A percentile compares a stretch with the other conserved stretches of the same genome.
phyloP scores from a whole-genome alignment of 2,329 filamentous ascomycete species.

The Gaeumannomyces tritici region DNA sequence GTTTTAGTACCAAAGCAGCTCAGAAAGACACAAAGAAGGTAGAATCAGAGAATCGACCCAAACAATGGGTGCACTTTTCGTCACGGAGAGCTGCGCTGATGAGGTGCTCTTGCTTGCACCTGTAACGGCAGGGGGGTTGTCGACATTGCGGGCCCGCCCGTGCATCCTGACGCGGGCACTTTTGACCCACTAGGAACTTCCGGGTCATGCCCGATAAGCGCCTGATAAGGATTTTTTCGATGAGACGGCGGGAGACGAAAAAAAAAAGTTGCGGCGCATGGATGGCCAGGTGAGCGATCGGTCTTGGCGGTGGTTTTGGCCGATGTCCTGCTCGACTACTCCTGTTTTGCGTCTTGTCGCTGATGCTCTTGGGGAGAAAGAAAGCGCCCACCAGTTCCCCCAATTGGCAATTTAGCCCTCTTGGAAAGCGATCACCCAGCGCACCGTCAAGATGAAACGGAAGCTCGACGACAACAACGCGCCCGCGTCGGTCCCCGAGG shows the following conservation, averaged over 20 bases:
- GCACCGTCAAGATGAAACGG: constrained; percentile 39
- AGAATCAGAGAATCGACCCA: too few species aligned
- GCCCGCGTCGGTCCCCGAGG: constrained; percentile 25
- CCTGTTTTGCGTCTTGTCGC: neutral
- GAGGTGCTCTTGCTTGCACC: too few species aligned
- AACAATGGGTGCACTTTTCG: too few species aligned
- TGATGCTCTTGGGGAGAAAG: neutral
- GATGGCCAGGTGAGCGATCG: neutral
- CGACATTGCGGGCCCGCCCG: too few species aligned
- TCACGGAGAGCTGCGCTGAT: too few species aligned
- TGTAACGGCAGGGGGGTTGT: too few species aligned
- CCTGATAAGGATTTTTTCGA: neutral
- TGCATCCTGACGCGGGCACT: too few species aligned
- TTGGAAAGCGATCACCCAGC: neutral
- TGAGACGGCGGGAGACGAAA: neutral
- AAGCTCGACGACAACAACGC: constrained; percentile 50
- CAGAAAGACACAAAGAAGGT: too few species aligned
- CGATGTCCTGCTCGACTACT: neutral
- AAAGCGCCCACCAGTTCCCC: neutral
- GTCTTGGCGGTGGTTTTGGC: neutral
- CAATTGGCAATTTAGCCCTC: neutral
- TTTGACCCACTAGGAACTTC: neutral
- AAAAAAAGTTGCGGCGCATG: neutral
- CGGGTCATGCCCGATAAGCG: neutral
- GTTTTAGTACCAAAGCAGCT: too few species aligned